Base-by-base conservation (phyloP, 495 filamentous ascomycete genomes). In the Astrocystis sublimbata region DNA sequence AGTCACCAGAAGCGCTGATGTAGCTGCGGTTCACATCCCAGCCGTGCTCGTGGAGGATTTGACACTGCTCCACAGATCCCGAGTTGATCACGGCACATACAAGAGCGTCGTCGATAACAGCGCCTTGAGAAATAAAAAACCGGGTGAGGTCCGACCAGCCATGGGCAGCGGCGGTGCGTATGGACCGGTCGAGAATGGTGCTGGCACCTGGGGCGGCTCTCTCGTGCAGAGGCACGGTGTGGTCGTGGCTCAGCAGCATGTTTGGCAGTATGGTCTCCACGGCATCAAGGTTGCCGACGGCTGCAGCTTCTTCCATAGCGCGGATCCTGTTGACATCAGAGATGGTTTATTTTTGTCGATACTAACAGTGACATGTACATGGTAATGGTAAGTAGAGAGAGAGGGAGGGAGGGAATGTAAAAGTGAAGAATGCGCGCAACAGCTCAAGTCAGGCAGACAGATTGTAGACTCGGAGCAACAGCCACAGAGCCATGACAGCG, bases 221-320 rank as follows among this genome's bases (percentile, higher is more conserved):
- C 51, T 63, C 61, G 45, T 63, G 52, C 45, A 63, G 61, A 19
- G 61, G 61, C 2, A 58, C 38, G 3, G 52, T 58, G 15, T 21
- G 53, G 35, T 63, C 61, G 61, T 58, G 33, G 61, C 42, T 63
- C 12, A 57, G 28, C 42, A 63, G n/a, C 23, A 63, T 43, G 53
- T 54, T 63, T 58, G 61, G 61, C 45, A 63, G 45, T 17, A 63
- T 41, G 30, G 45, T 57, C 61, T 63, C 53, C 35, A 63, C 61
- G 42, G 45, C 61, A 36, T 63, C 54, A 63, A 63, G 61, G 38
- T 63, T 63, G 53, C 61, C 61, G 43, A 63, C 43, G 13, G 61
- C 53, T 45, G 61, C 61, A 58, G 61, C 61, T 63, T 63, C 61
- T 63, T 63, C 61, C 61, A 63, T 63, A 36, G 61, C 61, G 61